Evolutionary conservation across 164 flowering plant genomes (phyloP).

Genomic region (Warburgia ugandensis): DNA sequence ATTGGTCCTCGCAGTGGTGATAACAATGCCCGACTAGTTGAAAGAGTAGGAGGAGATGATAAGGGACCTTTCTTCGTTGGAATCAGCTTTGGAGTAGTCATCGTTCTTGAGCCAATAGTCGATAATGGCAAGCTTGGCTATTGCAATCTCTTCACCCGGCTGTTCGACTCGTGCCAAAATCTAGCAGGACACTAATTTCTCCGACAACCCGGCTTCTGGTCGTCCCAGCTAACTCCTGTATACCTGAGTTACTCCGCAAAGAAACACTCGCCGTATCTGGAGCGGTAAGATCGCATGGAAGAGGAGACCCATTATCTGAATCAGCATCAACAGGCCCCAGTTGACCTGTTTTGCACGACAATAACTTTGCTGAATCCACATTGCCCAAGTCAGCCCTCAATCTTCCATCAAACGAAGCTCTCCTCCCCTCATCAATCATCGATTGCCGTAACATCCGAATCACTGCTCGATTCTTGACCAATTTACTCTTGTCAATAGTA

Average conservation of each 20-base stretch:
- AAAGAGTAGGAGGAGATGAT: slow-evolving; percentile 21
- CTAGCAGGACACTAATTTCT: slow-evolving; percentile 64
- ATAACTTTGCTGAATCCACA: slow-evolving; percentile 25
- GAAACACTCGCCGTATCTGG: slow-evolving; percentile 93
- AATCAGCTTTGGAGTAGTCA: slow-evolving; percentile 32
- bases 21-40: no score
- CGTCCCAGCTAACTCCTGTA: slow-evolving; percentile 30
- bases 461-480: neutral
- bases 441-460: slow-evolving; percentile 29
- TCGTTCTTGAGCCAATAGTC: slow-evolving; percentile 18
- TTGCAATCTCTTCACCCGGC: slow-evolving; percentile 64
- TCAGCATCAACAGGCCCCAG: slow-evolving; percentile 27
- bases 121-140: slow-evolving; percentile 51
- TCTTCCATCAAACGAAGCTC: slow-evolving; percentile 59
- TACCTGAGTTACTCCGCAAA: slow-evolving; percentile 78
- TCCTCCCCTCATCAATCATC: slow-evolving; percentile 41
- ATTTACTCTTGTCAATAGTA: no score
- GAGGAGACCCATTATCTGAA: no score
- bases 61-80: slow-evolving; percentile 40
- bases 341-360: no score
- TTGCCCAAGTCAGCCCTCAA: slow-evolving; percentile 41
- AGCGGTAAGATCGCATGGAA: no score
- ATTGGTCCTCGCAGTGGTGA: no score
- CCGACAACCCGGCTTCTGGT: slow-evolving; percentile 29
- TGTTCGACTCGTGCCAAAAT: slow-evolving; percentile 90